Base-by-base conservation (phyloP, 495 filamentous ascomycete species). In the Xylaria sp. region DNA sequence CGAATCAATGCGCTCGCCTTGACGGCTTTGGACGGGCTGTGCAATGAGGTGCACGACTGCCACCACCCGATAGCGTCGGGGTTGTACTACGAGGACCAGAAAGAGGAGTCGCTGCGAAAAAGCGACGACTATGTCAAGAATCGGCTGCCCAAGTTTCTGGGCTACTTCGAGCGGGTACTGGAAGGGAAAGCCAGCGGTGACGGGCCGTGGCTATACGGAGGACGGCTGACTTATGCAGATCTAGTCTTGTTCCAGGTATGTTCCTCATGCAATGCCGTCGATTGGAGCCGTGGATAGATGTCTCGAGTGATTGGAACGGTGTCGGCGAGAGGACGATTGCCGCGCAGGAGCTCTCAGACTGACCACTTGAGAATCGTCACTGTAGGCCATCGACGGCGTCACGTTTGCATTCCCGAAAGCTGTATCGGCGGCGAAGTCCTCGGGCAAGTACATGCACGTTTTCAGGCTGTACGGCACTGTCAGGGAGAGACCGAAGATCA, bases 1-100 rank as follows among this genome's bases (percentile, higher is more conserved):
- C 82, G 82, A 41, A 79, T 92, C 46, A 85, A 90, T 55, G 80
- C 78, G 62, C 80, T 92, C 8, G 84, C 83, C n/a, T 75, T 92
- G 29, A 92, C 91, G 58, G 89, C 89, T n/a, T 77, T 92, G 69
- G 91, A 93, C 70, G 83, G 85, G 0, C 69, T 91, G 68, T 84
- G 83, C 70, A 88, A 91, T 70, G 91, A 93, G 76, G 82, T 84
- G 19, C 91, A 93, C 72, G 89, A 92, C 71, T 85, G 83, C 53
- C 91, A 93, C 70, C 91, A 93, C 71, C 91, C 91, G 0, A 82
- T 92, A 19, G 82, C 86, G 0, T 70, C 76, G 0, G 72, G 73
- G 5, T 72, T 85, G 35, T 91, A 90, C 70, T 93, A 92, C 71
- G 90, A 92, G 69, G 88, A 92, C 37, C 90, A 93, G 80, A 91